Evolutionary conservation across 2,329 filamentous ascomycete genomes (phyloP).

Genomic region (Ophiobolus disseminans): DNA sequence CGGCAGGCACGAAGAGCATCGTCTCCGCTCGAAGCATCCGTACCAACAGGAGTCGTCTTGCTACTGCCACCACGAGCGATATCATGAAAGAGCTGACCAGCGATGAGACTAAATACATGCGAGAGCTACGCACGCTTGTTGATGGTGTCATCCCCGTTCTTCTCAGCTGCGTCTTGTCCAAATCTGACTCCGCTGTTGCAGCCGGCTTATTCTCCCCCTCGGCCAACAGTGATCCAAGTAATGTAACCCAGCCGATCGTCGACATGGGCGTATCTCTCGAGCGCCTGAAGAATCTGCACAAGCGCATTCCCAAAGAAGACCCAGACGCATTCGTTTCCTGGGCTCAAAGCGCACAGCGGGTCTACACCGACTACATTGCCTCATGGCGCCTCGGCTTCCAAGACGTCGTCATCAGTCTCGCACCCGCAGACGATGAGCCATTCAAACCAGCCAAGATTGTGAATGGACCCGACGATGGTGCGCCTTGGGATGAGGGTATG

Average conservation of each 20-base stretch:
- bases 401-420: constrained; percentile 91
- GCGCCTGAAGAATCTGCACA: constrained; percentile 80
- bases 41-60: constrained; percentile 70
- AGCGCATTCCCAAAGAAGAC: constrained; percentile 77
- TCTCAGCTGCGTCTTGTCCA: constrained; percentile 80
- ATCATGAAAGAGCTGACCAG: constrained; percentile 79
- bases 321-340: constrained; percentile 76
- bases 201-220: constrained; percentile 72
- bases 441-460: constrained; percentile 54
- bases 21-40: constrained; percentile 80
- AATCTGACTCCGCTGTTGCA: constrained; percentile 68
- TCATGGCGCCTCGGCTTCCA: constrained; percentile 94
- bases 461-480: constrained; percentile 55
- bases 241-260: constrained; percentile 84
- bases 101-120: constrained; percentile 86
- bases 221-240: constrained; percentile 62
- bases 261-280: constrained; percentile 93
- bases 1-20: constrained; percentile 70
- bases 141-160: constrained; percentile 95
- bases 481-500: constrained; percentile 62
- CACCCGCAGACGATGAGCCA: constrained; percentile 71
- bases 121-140: constrained; percentile 90
- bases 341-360: constrained; percentile 77
- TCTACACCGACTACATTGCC: constrained; percentile 85
- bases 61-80: constrained; percentile 74